Evolutionary conservation across 169 alveolate species (phyloP).

Genomic region (Babesia ovata): DNA sequence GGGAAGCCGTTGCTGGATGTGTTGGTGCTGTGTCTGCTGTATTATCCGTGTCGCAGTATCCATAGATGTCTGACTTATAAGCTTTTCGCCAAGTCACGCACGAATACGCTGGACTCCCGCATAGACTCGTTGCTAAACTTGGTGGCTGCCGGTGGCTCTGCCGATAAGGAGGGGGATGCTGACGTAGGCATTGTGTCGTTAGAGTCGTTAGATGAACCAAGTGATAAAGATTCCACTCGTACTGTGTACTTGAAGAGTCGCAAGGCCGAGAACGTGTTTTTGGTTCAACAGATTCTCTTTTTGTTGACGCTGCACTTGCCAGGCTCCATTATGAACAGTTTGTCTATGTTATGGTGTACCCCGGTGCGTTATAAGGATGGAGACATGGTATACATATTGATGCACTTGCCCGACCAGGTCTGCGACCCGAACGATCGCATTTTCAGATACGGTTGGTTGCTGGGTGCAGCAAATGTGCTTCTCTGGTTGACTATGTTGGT

Average conservation of each 20-base stretch:
- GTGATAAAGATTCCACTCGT: background rate
- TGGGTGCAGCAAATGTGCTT: constrained; percentile 5
- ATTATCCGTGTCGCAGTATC: background rate
- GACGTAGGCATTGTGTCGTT: constrained; percentile 1
- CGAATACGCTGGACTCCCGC: background rate
- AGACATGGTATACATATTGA: constrained; percentile 19
- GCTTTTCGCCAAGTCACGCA: background rate
- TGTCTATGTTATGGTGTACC: constrained; percentile 61
- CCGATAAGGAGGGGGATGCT: background rate
- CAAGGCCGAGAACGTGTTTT: background rate
- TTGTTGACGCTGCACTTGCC: constrained; percentile 48
- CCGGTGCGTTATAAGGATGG: constrained; percentile 44
- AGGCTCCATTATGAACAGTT: constrained; percentile 22
- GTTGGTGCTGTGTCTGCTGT: constrained; percentile 26
- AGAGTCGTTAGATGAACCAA: constrained; percentile 8
- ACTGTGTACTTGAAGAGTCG: constrained; percentile 9
- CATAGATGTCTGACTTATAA: background rate
- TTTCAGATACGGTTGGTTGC: constrained; percentile 35
- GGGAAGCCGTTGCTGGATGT: constrained; percentile 45
- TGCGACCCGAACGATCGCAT: constrained; percentile 34
- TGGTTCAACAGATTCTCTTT: constrained; percentile 47
- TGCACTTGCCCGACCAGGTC: constrained; percentile 63
- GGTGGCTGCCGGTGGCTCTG: background rate
- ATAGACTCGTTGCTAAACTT: background rate
- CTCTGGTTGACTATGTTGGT: constrained; percentile 18